Percentiles rank a stretch among this genome's conserved stretches.
Evolutionary conservation across 352 stramenopile genomes (phyloP).

Genomic region (Globisporangium spinosum): DNA sequence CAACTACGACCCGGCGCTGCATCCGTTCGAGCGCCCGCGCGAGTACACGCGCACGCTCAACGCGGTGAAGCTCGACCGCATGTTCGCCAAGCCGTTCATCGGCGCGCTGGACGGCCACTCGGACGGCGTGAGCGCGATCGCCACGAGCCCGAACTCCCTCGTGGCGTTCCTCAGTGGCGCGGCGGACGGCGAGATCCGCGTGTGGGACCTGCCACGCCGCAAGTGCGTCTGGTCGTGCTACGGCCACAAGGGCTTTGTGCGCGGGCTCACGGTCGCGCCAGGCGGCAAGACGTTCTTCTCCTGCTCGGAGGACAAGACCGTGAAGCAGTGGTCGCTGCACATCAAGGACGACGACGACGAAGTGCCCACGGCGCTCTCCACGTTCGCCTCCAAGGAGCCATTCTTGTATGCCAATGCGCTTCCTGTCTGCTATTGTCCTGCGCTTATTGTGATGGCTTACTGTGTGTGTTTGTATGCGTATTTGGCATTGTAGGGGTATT

Average conservation of each 20-base stretch:
- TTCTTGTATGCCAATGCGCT: constrained; percentile 57
- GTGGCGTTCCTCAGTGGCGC: constrained; percentile 85
- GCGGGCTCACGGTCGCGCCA: constrained; percentile 82
- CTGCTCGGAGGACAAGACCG: constrained; percentile 93
- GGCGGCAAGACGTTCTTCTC: constrained; percentile 90
- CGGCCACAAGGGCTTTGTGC: constrained; percentile 93
- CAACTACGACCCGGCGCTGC: constrained; percentile 95
- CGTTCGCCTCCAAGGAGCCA: constrained; percentile 81
- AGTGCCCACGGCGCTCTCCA: constrained; percentile 59
- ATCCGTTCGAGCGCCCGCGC: constrained; percentile 91
- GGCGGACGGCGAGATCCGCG: constrained; percentile 91
- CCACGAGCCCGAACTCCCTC: constrained; percentile 89
- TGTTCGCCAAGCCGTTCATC: constrained; percentile 99
- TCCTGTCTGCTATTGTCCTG: background rate
- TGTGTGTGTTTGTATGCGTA: constrained; percentile 1
- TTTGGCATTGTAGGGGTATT: constrained; percentile 88
- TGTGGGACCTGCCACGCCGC: constrained; percentile 96
- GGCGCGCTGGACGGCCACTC: constrained; percentile 96
- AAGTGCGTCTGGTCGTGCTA: constrained; percentile 93
- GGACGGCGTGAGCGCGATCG: constrained; percentile 94
- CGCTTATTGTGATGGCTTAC: background rate
- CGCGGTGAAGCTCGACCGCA: constrained; percentile 96
- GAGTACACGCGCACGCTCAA: constrained; percentile 97
- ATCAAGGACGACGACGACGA: constrained; percentile 72
- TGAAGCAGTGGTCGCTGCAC: constrained; percentile 90